Evolutionary conservation across 257 asterid genomes (phyloP), one percentile per base, ranked within the genome.

Genomic region (Ehretia macrophylla): DNA sequence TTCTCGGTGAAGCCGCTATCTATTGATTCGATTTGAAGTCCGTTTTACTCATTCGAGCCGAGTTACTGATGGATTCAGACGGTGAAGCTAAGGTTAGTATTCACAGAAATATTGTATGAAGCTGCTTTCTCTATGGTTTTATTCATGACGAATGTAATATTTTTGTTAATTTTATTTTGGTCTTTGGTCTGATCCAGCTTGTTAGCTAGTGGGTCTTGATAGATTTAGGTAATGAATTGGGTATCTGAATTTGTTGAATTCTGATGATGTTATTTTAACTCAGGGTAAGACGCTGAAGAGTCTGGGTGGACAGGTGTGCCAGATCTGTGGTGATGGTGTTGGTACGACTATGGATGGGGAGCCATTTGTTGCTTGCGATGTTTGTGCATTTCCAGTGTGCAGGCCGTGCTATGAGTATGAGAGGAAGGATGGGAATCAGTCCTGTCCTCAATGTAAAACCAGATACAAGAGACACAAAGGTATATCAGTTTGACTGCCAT

Each of bases 371-470:
- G 81, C 77, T 16, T 75, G 81, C 59, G 22, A 75, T 44, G 77
- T 71, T 20, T 75, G 77, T 66, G 81, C 66, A 55, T 75, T 70
- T 51, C 81, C 81, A 27, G 62, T 75, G 39, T 75, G 81, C 45
- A 67, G 64, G 19, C 60, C 61, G 37, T 75, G 81, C 76, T 75
- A 75, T 63, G 77, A 67, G 40, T 75, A 71, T n/a, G 77, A 75
- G 64, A 68, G 77, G 10, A 56, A 42, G 4, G 81, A 75, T 42
- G 77, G 75, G 58, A 67, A 68, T 65, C 77, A 71, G 51, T 39
- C 68, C 9, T 75, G 77, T 60, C 80, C 77, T 59, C 81, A 55
- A 50, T 71, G 81, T 68, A 75, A 75, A 68, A 67, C 77, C 35
- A 72, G 74, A 37, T 67, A 40, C 63, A 75, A 63, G 11, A 73